Conservation (phyloP, 352 stramenopile genomes). For the Globisporangium ultimum region DNA sequence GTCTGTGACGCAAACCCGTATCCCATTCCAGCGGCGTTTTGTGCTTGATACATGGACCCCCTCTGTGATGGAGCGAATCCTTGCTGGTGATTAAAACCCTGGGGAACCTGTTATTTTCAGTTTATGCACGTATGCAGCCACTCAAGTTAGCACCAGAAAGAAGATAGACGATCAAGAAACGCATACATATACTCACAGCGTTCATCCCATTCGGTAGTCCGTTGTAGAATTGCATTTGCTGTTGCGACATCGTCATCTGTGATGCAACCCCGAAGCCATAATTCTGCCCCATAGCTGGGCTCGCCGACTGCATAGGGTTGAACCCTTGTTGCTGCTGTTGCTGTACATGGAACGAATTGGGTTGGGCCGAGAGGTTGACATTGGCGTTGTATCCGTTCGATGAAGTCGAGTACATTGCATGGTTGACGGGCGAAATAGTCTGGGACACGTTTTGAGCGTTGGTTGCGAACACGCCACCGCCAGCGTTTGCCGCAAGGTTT, state of each 20-base stretch:
- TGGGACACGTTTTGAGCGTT: conserved; percentile 6
- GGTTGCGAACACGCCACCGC: conserved; percentile 8
- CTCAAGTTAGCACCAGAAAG: no score
- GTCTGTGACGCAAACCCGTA: conserved; percentile 2
- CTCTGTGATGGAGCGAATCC: conserved; percentile 5
- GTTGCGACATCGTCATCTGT: conserved; percentile 14
- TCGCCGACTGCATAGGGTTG: conserved; percentile 33
- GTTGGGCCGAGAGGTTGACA: conserved; percentile 3
- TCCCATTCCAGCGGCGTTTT: neutral
- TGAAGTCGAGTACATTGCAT: conserved; percentile 41
- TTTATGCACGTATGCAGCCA: neutral
- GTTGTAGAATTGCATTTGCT: conserved; percentile 11
- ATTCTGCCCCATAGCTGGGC: conserved; percentile 37
- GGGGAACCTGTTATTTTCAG: conserved; percentile 3
- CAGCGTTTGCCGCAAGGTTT: neutral
- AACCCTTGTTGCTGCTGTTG: conserved; percentile 35
- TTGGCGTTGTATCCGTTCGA: conserved; percentile 41
- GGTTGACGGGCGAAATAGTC: conserved; percentile 36
- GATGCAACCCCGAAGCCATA: conserved; percentile 27
- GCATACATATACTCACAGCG: conserved; percentile 2
- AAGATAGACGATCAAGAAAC: neutral
- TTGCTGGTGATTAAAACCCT: conserved; percentile 7
- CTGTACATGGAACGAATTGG: conserved; percentile 2
- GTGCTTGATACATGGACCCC: conserved; percentile 11
- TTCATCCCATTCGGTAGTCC: conserved; percentile 13